Conservation (phyloP, 306 rosid species). For the Sphenostylis stenocarpa region DNA sequence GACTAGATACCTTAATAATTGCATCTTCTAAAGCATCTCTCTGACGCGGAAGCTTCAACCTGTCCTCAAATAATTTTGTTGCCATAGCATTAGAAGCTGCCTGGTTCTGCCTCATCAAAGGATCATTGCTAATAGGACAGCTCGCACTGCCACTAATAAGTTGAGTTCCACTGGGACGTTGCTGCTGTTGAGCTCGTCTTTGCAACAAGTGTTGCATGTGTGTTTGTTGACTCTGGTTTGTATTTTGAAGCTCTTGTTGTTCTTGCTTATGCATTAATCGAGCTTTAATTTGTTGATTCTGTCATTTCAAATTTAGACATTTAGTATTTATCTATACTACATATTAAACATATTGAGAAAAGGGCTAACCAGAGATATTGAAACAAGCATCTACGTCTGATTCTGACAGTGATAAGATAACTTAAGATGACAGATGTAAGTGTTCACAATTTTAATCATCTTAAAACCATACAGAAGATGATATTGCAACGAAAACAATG, state of each 20-base stretch:
- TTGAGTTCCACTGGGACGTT: conserved; percentile 45
- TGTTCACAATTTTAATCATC: not conserved
- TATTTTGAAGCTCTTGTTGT: conserved; percentile 40
- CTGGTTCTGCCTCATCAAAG: conserved; percentile 49
- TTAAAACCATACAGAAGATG: not conserved
- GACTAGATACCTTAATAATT: conserved; percentile 49
- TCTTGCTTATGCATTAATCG: conserved; percentile 45
- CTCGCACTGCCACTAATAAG: conserved; percentile 37
- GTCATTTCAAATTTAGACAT: conserved; percentile 29
- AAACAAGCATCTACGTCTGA: conserved; percentile 24
- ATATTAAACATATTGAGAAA: conserved; percentile 6
- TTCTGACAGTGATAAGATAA: not conserved
- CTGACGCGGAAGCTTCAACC: conserved; percentile 47
- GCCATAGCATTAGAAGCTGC: conserved; percentile 48
- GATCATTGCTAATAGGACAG: conserved; percentile 44
- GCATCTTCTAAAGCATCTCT: conserved; percentile 55
- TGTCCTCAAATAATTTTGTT: conserved; percentile 49
- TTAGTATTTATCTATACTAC: conserved; percentile 11
- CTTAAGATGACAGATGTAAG: not conserved
- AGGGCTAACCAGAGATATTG: not conserved
- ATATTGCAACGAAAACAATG: not conserved
- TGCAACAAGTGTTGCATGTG: conserved; percentile 48
- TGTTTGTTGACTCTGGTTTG: conserved; percentile 49
- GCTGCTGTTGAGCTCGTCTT: conserved; percentile 53
- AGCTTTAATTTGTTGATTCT: conserved; percentile 58